Conservation (phyloP, 1,139 yeast species). For the Blastobotrys serpentis region DNA sequence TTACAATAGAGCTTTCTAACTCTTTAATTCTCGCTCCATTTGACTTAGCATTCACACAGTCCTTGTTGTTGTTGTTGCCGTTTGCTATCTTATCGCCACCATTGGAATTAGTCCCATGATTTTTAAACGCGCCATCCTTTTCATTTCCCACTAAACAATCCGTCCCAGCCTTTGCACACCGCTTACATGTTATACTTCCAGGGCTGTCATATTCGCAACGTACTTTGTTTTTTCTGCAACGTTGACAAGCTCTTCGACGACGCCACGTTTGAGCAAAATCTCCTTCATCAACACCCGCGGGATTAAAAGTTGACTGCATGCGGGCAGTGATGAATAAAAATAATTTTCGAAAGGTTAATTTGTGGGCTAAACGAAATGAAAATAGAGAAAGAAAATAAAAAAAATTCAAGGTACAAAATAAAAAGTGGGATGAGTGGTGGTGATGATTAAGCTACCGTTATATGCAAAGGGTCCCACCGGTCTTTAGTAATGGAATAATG, state of each 20-base stretch:
- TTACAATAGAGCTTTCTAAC: constrained; percentile 1
- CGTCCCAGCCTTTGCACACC: constrained; percentile 48
- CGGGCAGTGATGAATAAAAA: no score
- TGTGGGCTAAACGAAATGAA: no score
- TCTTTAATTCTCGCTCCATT: neutral
- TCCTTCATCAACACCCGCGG: neutral
- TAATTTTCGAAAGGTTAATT: no score
- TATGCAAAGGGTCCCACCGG: no score
- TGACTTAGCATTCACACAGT: neutral
- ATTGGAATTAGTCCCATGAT: neutral
- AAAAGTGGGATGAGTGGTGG: no score
- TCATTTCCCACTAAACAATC: constrained; percentile 35
- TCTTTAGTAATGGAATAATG: no score
- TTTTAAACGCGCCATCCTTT: neutral
- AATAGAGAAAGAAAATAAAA: no score
- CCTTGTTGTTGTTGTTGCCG: neutral
- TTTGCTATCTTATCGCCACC: neutral
- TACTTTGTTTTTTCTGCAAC: constrained; percentile 56
- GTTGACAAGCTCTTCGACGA: constrained; percentile 53
- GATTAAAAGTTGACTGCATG: neutral
- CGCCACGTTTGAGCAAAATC: constrained; percentile 39
- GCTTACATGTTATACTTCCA: constrained; percentile 43
- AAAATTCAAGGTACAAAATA: no score
- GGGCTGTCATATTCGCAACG: constrained; percentile 56
- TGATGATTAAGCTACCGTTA: no score